Evolutionary conservation across 129 eudicot species (phyloP), one percentile per base, ranked within the genome.

Genomic region (Logfia minima): DNA sequence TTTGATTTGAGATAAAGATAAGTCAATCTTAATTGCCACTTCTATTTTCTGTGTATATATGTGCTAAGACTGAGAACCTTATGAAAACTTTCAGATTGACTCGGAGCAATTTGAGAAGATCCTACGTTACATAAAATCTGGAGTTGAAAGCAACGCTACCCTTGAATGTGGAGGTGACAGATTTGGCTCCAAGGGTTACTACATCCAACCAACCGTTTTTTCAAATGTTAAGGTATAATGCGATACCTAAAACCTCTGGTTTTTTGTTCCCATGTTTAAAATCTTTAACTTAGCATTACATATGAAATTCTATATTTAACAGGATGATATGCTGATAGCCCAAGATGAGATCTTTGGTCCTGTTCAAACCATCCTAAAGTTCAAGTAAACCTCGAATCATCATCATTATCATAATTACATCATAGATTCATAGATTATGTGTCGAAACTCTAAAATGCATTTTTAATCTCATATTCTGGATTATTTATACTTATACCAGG

Each of bases 251-350:
- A 34, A 68, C 63, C 73, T 69, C 67, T 55, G 1, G 58, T 34
- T n/a, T 66, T 16, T 21, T 6, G 9, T 37, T 68, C 26, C 63
- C 26, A n/a, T 6, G 63, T 21, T 58, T 58, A 9, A 2, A n/a
- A n/a, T 58, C 24, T 68, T 37, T 35, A n/a, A 48, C 55, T 3
- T 43, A 16, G 43, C 72, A 68, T 18, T 9, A 68, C 18, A 37
- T 68, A 18, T 67, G 11, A 5, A 34, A 67, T 32, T 72, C 39
- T 70, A 2, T 70, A 1, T 24, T 66, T 28, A 31, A 77, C 83
- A 92, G 97, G 97, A 92, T 58, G 86, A 92, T 53, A 92, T 92
- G 97, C 67, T 83, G 84, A 89, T 92, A 77, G 97, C 97, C 53
- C 78, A 83, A 70, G 97, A 92, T 68, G 72, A 92, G 81, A 92